Base-by-base conservation (phyloP, 805 yeast species). In the Candida ovalis region DNA sequence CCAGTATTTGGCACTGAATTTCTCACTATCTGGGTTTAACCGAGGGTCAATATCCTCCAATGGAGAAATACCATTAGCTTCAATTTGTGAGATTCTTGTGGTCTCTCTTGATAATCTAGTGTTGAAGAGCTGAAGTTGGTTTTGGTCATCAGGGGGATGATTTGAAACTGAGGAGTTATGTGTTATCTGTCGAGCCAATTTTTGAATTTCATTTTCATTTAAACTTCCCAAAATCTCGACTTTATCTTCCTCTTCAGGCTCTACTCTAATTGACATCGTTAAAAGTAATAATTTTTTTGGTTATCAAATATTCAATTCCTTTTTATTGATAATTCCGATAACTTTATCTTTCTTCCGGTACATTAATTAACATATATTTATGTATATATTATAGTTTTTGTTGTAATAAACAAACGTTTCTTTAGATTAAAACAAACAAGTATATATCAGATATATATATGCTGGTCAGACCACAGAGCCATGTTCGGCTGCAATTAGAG, bases 1-100 rank as follows among this genome's bases (percentile, higher is more conserved):
- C 88, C 88, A 82, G 40, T 71, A 72, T 54, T 73, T 75, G 47
- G 84, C 72, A 54, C 74, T 71, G 61, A 82, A 82, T 6, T 73
- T 58, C 5, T 74, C 80, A 44, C 73, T 68, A 27, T 74, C 71
- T 1, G 88, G 88, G 58, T 82, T 78, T 53, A 82, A 67, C 28
- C 66, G 53, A 13, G 73, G 67, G 28, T 64, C 62, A 17, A 48
- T 48, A 9, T 28, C 30, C 6, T 50, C 53, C 47, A 62, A 73
- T 0, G 79, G 74, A 37, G 57, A 50, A 0, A 66, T 59, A 35
- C 79, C 79, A 5, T 45, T 46, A 8, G 46, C 48, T 0, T 75
- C 73, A 17, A 73, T 71, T 36, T 64, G 63, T 1, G 76, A 69
- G 69, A 75, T 6, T 35, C 50, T 45, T 13, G 54, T 53, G 3